Conservation (phyloP, 2,329 filamentous ascomycete genomes). For the Sarocladium kiliense region DNA sequence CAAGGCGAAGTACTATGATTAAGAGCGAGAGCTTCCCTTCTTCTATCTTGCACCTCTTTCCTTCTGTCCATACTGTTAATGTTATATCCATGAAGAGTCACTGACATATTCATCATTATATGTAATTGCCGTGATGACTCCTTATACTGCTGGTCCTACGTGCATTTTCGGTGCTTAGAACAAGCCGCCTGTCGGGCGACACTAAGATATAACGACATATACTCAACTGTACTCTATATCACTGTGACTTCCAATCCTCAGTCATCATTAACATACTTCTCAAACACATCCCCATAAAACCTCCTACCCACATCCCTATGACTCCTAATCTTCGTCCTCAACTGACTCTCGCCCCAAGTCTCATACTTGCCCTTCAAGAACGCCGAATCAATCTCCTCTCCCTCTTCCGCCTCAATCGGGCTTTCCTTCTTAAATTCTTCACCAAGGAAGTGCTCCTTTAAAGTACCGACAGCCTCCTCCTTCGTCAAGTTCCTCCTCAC, state of each 20-base stretch:
- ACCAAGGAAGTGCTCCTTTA: slow-evolving; percentile 32
- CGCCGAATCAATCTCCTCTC: slow-evolving; percentile 37
- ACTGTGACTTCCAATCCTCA: too few relatives aligned
- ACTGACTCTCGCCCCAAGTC: slow-evolving; percentile 50
- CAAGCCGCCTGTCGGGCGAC: too few relatives aligned
- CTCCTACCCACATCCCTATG: slow-evolving; percentile 41
- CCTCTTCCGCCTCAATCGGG: slow-evolving; percentile 29
- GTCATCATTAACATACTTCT: slow-evolving; percentile 39
- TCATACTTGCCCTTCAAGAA: slow-evolving; percentile 45
- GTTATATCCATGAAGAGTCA: too few relatives aligned
- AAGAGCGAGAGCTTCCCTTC: too few relatives aligned
- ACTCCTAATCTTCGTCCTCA: slow-evolving; percentile 48
- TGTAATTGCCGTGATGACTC: too few relatives aligned
- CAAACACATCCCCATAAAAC: slow-evolving; percentile 43
- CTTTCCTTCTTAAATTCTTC: slow-evolving; percentile 9
- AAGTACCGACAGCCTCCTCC: slow-evolving; percentile 30
- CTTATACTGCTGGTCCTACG: too few relatives aligned
- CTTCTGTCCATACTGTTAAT: too few relatives aligned
- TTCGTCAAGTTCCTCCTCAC: slow-evolving; percentile 41
- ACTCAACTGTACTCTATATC: too few relatives aligned
- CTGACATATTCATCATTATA: too few relatives aligned
- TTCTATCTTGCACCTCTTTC: too few relatives aligned
- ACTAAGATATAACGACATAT: too few relatives aligned
- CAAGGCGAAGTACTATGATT: slow-evolving; percentile 28
- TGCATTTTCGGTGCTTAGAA: too few relatives aligned